Percentiles rank a stretch among this genome's conserved stretches.
phyloP scores from a whole-genome alignment of 176 grass and related monocot species.

The Triticum timopheevii region DNA sequence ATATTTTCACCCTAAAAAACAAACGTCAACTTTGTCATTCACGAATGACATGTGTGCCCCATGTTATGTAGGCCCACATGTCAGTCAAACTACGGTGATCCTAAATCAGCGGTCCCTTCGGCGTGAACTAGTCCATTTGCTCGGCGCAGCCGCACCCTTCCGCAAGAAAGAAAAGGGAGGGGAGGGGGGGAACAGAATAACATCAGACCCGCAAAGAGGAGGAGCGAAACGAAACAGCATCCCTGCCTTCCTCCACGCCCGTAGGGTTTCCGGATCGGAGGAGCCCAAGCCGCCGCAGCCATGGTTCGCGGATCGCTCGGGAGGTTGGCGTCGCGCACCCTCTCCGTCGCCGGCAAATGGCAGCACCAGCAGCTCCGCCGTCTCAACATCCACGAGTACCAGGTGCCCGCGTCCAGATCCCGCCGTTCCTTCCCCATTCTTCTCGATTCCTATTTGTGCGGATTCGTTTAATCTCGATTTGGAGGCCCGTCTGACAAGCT shows the following conservation, averaged over 20 bases:
- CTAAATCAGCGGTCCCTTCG: neutral
- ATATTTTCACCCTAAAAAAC: neutral
- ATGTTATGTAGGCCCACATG: neutral
- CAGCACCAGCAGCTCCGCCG: slow-evolving; percentile 96
- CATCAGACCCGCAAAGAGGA: slow-evolving; percentile 7
- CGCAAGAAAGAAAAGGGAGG: slow-evolving; percentile 39
- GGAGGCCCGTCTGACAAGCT: slow-evolving; percentile 1
- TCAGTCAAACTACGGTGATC: neutral
- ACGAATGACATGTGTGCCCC: neutral
- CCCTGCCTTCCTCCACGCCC: slow-evolving; percentile 23
- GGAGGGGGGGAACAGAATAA: neutral
- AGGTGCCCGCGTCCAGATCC: slow-evolving; percentile 49
- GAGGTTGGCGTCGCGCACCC: slow-evolving; percentile 56
- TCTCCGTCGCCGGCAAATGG: slow-evolving; percentile 86
- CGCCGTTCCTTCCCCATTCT: neutral
- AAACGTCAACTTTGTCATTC: neutral
- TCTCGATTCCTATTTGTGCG: neutral
- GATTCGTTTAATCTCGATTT: neutral
- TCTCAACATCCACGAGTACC: slow-evolving; percentile 99
- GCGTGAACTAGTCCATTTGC: neutral
- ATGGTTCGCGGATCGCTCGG: slow-evolving; percentile 88
- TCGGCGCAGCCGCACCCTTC: slow-evolving; percentile 13
- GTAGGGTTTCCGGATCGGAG: slow-evolving; percentile 48
- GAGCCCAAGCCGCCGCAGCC: slow-evolving; percentile 27
- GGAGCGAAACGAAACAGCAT: slow-evolving; percentile 2